Conservation (phyloP, 2,329 filamentous ascomycete species). For the Aspergillus tamarii region DNA sequence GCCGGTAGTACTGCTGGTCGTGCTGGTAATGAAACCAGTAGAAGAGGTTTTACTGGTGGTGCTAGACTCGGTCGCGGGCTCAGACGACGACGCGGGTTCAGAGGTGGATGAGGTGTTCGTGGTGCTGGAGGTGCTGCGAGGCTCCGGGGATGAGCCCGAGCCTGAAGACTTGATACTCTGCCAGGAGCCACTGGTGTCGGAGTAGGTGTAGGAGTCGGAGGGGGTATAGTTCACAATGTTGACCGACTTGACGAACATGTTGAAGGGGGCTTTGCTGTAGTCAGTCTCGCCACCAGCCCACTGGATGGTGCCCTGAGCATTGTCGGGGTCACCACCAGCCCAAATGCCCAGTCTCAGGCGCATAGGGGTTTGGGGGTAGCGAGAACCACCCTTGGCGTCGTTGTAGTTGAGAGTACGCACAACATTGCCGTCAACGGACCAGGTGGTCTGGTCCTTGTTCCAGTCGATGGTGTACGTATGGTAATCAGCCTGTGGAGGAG, state of each 20-base stretch:
- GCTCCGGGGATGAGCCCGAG: constrained; percentile 19
- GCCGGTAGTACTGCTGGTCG: background rate
- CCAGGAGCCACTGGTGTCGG: constrained; percentile 63
- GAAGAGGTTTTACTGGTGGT: constrained; percentile 15
- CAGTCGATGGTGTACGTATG: constrained; percentile 62
- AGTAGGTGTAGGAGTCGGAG: constrained; percentile 66
- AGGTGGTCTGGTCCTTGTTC: constrained; percentile 65
- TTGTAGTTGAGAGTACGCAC: constrained; percentile 65
- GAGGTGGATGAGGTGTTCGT: constrained; percentile 19
- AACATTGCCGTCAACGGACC: constrained; percentile 64
- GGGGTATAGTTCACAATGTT: constrained; percentile 49
- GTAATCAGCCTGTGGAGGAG: constrained; percentile 56
- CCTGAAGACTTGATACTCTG: constrained; percentile 60
- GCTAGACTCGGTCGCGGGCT: constrained; percentile 15
- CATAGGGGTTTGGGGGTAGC: constrained; percentile 75
- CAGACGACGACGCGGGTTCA: constrained; percentile 16
- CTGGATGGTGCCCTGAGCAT: constrained; percentile 56
- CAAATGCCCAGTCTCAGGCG: constrained; percentile 70
- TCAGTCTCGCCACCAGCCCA: constrained; percentile 74
- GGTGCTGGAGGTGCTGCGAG: constrained; percentile 17
- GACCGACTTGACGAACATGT: constrained; percentile 71
- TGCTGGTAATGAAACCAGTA: constrained; percentile 8
- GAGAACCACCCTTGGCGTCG: constrained; percentile 60
- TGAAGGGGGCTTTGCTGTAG: constrained; percentile 68
- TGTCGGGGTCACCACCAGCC: constrained; percentile 61